Evolutionary conservation across 108 stramenopile species (phyloP).

Genomic region (Nitzschia palea): DNA sequence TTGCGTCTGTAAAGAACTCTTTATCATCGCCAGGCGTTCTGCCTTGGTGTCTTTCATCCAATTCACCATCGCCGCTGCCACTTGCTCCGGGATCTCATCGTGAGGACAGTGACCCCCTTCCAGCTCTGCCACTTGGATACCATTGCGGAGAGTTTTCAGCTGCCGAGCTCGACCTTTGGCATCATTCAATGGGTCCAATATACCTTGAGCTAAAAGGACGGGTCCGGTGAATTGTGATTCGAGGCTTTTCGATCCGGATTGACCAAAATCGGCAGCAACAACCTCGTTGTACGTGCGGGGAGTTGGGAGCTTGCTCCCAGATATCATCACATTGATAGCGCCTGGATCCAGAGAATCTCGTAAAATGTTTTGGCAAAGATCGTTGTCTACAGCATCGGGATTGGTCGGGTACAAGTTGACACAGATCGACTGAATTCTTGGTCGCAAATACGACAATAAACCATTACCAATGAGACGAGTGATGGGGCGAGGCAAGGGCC

Average conservation of each 20-base stretch:
- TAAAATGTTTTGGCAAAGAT: conserved; percentile 33
- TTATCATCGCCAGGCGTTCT: conserved; percentile 10
- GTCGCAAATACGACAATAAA: conserved; percentile 48
- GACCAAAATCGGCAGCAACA: conserved; percentile 29
- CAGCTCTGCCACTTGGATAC: conserved; percentile 33
- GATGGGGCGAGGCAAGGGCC: conserved; percentile 36
- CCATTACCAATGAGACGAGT: conserved; percentile 40
- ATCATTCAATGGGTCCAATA: conserved; percentile 58
- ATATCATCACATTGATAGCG: conserved; percentile 62
- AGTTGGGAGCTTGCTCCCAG: conserved; percentile 47
- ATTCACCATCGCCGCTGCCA: conserved; percentile 14
- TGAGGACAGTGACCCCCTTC: conserved; percentile 60
- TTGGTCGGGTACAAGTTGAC: conserved; percentile 56
- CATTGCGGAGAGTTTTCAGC: conserved; percentile 30
- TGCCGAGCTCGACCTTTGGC: conserved; percentile 34
- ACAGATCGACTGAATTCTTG: conserved; percentile 51
- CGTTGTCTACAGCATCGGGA: conserved; percentile 41
- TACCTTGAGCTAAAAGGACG: conserved; percentile 46
- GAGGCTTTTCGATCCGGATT: neutral
- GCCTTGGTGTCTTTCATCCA: conserved; percentile 28
- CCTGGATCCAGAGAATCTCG: conserved; percentile 61
- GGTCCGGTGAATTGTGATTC: conserved; percentile 42
- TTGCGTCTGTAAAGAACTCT: neutral
- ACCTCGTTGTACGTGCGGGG: conserved; percentile 55
- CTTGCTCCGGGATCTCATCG: conserved; percentile 43